phyloP scores from a whole-genome alignment of 441 rosid species.

The Gossypium lobatum region DNA sequence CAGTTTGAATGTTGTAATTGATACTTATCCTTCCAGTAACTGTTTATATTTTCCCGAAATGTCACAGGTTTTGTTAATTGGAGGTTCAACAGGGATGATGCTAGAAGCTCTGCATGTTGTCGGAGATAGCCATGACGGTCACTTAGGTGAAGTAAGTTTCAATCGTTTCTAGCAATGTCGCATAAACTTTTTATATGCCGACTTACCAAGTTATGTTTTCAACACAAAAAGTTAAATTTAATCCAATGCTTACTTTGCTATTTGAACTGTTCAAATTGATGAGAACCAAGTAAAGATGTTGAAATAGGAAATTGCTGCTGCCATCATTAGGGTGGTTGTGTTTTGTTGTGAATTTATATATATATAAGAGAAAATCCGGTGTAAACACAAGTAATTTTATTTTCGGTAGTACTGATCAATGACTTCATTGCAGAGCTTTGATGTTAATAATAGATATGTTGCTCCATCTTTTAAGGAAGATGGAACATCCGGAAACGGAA shows the following conservation, averaged over 20 bases:
- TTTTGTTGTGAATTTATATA: background rate
- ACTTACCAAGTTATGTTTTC: background rate
- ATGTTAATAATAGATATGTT: background rate
- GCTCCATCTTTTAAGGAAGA: background rate
- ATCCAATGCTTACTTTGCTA: background rate
- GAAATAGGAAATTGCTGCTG: background rate
- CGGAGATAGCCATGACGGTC: conserved; percentile 47
- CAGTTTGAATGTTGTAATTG: background rate
- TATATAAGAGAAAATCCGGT: background rate
- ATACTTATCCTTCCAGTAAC: background rate
- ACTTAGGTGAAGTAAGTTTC: conserved; percentile 60
- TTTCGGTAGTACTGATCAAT: background rate
- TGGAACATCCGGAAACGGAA: background rate
- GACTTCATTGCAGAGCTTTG: background rate
- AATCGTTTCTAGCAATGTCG: too few species aligned
- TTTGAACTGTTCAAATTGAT: background rate
- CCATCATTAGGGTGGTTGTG: background rate
- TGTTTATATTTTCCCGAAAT: conserved; percentile 4
- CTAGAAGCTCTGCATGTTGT: conserved; percentile 88
- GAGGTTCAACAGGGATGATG: conserved; percentile 98
- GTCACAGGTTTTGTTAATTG: conserved; percentile 75
- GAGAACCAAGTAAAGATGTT: too few species aligned
- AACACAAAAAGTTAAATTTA: background rate
- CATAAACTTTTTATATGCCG: background rate
- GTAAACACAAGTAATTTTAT: background rate